Conservation (phyloP, 768 basidiomycete genomes). For the Melanogaster broomeanus region DNA sequence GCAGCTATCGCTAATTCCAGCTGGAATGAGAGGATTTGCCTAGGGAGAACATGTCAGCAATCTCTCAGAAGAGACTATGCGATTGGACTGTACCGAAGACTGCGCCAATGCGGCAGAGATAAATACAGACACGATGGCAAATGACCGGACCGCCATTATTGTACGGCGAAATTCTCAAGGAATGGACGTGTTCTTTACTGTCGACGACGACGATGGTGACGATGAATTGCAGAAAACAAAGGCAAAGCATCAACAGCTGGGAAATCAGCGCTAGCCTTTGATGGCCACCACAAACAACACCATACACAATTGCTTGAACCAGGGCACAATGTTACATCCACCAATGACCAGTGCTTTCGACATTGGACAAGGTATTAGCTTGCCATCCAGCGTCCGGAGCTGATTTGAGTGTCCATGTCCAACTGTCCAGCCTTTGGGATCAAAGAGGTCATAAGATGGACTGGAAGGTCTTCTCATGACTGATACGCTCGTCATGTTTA, state of each 20-base stretch:
- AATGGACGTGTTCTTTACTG: constrained; percentile 39
- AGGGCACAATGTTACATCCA: too few species aligned
- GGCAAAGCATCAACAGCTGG: not conserved
- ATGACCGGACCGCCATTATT: constrained; percentile 48
- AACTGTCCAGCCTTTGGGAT: too few species aligned
- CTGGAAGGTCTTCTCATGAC: not conserved
- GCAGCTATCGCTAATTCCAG: constrained; percentile 59
- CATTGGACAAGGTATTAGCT: too few species aligned
- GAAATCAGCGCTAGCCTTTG: not conserved
- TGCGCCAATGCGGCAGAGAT: constrained; percentile 54
- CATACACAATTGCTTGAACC: not conserved
- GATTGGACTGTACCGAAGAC: constrained; percentile 38
- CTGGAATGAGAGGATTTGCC: constrained; percentile 62
- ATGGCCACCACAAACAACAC: not conserved
- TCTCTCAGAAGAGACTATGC: not conserved
- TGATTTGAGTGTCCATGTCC: not conserved
- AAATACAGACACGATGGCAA: constrained; percentile 53
- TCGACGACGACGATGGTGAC: constrained; percentile 35
- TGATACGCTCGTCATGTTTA: not conserved
- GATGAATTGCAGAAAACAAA: constrained; percentile 5
- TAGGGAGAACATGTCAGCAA: constrained; percentile 22
- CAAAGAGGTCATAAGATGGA: not conserved
- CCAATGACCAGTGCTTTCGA: too few species aligned
- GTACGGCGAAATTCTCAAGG: constrained; percentile 26
- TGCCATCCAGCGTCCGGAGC: too few species aligned